A percentile compares a stretch with the other conserved stretches of the same genome.
Evolutionary conservation across 495 filamentous ascomycete species (phyloP).

Genomic region (Podospora pseudocomata): DNA sequence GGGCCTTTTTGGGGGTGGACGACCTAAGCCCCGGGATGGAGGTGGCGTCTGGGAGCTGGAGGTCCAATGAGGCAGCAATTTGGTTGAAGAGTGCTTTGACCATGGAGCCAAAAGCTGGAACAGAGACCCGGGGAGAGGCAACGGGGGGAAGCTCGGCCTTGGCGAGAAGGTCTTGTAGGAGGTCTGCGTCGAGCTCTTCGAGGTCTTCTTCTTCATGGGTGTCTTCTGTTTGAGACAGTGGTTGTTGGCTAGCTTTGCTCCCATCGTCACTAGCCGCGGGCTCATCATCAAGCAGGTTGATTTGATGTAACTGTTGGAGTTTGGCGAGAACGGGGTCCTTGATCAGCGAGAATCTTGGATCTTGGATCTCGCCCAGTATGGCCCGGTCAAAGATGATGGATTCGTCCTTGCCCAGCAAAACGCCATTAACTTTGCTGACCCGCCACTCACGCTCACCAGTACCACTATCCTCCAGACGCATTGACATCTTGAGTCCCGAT

Average conservation of each 20-base stretch:
- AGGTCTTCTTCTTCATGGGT: not conserved
- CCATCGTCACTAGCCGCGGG: slow-evolving; percentile 7
- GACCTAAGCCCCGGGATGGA: not conserved
- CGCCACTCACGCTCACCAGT: slow-evolving; percentile 50
- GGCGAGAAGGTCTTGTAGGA: not conserved
- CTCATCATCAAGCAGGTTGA: slow-evolving; percentile 51
- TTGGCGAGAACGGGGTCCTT: slow-evolving; percentile 70
- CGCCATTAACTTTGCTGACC: slow-evolving; percentile 72
- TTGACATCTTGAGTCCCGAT: slow-evolving; percentile 70
- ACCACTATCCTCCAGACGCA: slow-evolving; percentile 63
- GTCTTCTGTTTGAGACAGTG: not conserved
- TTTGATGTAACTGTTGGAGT: slow-evolving; percentile 46
- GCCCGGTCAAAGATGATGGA: slow-evolving; percentile 78
- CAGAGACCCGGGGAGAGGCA: slow-evolving; percentile 10
- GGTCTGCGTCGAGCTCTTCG: slow-evolving; percentile 1
- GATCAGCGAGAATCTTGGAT: slow-evolving; percentile 78
- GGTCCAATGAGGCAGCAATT: slow-evolving; percentile 17
- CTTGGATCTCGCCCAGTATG: slow-evolving; percentile 68
- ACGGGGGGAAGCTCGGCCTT: not conserved
- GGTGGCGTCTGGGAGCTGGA: slow-evolving; percentile 1
- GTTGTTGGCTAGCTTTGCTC: slow-evolving; percentile 9
- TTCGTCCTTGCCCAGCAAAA: slow-evolving; percentile 84
- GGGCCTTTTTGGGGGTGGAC: not conserved
- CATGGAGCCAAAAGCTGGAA: slow-evolving; percentile 28
- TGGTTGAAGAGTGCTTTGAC: slow-evolving; percentile 40